A percentile compares a stretch with the other conserved stretches of the same genome.
phyloP scores from a whole-genome alignment of 345 rosid genomes.

The Isatis tinctoria region DNA sequence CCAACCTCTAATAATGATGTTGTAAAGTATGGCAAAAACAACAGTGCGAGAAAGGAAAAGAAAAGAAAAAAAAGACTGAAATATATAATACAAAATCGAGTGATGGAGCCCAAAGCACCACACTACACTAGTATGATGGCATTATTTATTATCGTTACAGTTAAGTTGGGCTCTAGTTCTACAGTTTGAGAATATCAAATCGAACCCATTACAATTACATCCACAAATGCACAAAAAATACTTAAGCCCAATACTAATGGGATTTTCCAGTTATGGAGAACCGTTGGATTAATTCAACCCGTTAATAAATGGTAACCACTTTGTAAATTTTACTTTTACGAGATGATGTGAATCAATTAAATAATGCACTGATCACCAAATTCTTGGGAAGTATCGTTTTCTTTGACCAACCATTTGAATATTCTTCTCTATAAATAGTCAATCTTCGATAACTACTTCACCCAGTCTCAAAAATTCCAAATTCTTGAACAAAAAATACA shows the following conservation, averaged over 20 bases:
- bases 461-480: neutral
- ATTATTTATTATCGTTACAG: no score
- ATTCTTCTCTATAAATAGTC: neutral
- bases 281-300: neutral
- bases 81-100: no score
- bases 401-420: neutral
- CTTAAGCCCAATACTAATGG: neutral
- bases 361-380: neutral
- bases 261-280: neutral
- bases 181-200: neutral
- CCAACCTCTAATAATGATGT: no score
- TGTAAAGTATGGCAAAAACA: no score
- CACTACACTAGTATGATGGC: no score
- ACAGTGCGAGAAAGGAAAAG: no score
- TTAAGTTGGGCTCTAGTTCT: neutral
- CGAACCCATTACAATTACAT: neutral
- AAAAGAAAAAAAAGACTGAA: no score
- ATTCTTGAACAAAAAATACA: neutral
- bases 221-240: neutral
- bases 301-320: neutral
- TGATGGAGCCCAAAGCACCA: no score
- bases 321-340: constrained; percentile 3
- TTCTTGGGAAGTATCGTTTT: constrained; percentile 7
- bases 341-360: neutral
- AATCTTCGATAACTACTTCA: neutral